phyloP scores from a whole-genome alignment of 2,329 filamentous ascomycete genomes.

The Spiromastix sp. region DNA sequence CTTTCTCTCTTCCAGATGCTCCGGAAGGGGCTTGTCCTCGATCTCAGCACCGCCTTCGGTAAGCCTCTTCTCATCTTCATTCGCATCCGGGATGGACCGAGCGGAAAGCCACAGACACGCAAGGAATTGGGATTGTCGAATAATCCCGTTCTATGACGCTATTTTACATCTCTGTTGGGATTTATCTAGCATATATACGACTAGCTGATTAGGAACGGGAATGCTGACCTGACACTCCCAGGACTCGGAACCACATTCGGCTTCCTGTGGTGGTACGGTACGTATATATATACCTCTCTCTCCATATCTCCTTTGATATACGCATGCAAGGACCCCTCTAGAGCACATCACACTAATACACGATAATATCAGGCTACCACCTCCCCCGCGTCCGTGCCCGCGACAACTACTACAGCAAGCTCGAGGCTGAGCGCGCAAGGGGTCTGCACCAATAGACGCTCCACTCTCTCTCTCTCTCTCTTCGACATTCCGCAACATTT shows the following conservation, averaged over 20 bases:
- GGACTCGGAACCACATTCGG: slow-evolving; percentile 53
- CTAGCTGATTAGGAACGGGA: too few relatives aligned
- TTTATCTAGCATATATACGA: too few relatives aligned
- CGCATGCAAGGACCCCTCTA: neutral
- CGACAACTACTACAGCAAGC: slow-evolving; percentile 53
- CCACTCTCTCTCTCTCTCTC: too few relatives aligned
- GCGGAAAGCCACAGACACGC: too few relatives aligned
- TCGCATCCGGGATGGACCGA: too few relatives aligned
- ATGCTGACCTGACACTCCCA: slow-evolving; percentile 18
- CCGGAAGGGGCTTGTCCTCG: slow-evolving; percentile 54
- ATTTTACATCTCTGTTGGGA: too few relatives aligned
- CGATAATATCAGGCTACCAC: slow-evolving; percentile 44
- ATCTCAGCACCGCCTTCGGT: slow-evolving; percentile 57
- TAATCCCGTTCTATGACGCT: too few relatives aligned
- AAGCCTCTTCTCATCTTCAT: slow-evolving; percentile 25
- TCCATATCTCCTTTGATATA: slow-evolving; percentile 1
- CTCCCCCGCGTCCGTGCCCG: slow-evolving; percentile 53
- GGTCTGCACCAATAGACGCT: neutral
- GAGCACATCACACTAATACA: neutral
- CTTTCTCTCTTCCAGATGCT: slow-evolving; percentile 44
- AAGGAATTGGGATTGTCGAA: too few relatives aligned
- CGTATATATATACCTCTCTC: slow-evolving; percentile 18
- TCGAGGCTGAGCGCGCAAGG: slow-evolving; percentile 50
- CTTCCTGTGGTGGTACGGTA: slow-evolving; percentile 60
- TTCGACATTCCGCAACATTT: neutral